A percentile compares a stretch with the other conserved stretches of the same genome.
These are phyloP conservation scores for Talaromyces sp. DNA, from an alignment of 2,329 filamentous ascomycete genomes.

Conservation along the genomic window DNA sequence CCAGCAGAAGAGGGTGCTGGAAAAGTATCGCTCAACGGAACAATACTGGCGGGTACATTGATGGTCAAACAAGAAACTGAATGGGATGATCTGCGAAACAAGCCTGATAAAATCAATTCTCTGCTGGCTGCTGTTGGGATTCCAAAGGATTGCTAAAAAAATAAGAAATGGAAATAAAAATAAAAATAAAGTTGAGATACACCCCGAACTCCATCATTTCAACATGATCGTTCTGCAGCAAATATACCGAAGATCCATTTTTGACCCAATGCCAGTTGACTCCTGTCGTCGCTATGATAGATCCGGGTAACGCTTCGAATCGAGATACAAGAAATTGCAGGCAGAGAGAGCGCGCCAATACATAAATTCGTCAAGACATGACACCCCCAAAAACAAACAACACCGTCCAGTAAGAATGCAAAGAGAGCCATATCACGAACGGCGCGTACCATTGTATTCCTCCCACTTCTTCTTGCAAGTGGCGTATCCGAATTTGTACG, in stretches of 20 bases:
- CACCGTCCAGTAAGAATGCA: background rate
- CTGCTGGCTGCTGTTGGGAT: slow-evolving; percentile 42
- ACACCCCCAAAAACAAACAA: background rate
- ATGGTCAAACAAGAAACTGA: slow-evolving; percentile 55
- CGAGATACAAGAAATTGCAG: background rate
- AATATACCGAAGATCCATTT: slow-evolving; percentile 1
- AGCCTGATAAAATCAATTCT: slow-evolving; percentile 36
- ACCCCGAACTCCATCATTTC: slow-evolving; percentile 1
- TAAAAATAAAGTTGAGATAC: no score
- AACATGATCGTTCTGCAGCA: background rate
- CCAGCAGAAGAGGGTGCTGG: slow-evolving; percentile 17
- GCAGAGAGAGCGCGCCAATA: background rate
- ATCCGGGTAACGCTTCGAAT: background rate
- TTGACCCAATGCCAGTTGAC: background rate
- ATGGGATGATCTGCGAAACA: slow-evolving; percentile 45
- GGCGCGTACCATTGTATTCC: background rate
- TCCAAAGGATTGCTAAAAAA: slow-evolving; percentile 13
- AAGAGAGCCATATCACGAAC: background rate
- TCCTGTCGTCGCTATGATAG: background rate
- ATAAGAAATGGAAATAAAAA: background rate
- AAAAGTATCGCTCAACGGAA: slow-evolving; percentile 52
- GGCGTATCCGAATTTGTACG: slow-evolving; percentile 56
- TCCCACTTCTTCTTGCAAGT: slow-evolving; percentile 57
- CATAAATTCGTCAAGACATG: background rate
- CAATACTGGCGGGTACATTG: slow-evolving; percentile 52